Evolutionary conservation across 179 eudicot genomes (phyloP), one percentile per base, ranked within the genome.

Genomic region (Spergularia azorica): DNA sequence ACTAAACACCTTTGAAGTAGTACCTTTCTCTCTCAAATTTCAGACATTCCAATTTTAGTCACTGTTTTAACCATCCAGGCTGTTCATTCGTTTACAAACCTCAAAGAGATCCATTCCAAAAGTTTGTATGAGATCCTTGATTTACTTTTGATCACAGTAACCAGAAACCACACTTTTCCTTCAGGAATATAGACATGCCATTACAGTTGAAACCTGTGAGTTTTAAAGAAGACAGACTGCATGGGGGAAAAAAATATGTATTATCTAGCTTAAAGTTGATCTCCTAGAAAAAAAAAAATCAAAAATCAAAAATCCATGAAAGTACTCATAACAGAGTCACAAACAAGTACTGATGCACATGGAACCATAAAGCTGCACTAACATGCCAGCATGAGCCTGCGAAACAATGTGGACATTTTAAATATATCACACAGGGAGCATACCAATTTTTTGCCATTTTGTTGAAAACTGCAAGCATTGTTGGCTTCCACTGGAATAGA

Each of bases 381-480:
- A 59, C 59, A 75, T 71, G 14, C 43, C 65, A 56, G 60, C 21
- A 63, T 21, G 17, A 52, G 43, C 71, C 61, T 66, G 52, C 6
- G 62, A 41, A 54, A 16, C 32, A 39, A 69, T 61, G n/a, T 4
- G 2, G 18, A 32, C 6, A 9, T 52, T 14, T 58, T 20, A 16
- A 58, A 71, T 50, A 58, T 50, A 62, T 67, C 65, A 73, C 18
- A 73, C 14, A 55, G 50, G 78, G 69, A 61, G 58, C 86, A 57
- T 86, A 92, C 98, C 90, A 71, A 92, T 88, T 86, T 86, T 87
- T 64, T 83, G 86, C 98, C 98, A 94, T 67, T 70, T 81, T 79
- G 72, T 76, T 76, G 81, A 72, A 83, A 92, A 94, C 50, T 88
- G 82, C 79, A 86, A 82, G 82, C 91, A 87, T 63, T 73, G 82